Conservation (phyloP, 2,329 filamentous ascomycete genomes). For the Didymosphaeria variabile region DNA sequence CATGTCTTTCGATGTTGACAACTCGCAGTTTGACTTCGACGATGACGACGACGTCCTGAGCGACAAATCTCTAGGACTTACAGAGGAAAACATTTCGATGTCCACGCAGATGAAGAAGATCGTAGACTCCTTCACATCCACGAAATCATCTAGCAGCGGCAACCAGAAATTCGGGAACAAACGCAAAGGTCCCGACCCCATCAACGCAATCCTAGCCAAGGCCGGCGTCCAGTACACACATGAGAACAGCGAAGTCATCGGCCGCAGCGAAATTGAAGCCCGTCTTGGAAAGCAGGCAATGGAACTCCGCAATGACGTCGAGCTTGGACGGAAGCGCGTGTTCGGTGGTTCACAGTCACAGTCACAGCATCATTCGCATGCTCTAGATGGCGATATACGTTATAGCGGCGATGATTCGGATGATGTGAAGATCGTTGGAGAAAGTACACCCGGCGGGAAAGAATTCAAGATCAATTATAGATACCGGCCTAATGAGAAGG, state of each 20-base stretch:
- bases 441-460: conserved; percentile 26
- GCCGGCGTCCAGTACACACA: conserved; percentile 96
- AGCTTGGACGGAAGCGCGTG: conserved; percentile 63
- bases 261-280: conserved; percentile 90
- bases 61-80: conserved; percentile 37
- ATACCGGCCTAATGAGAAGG: conserved; percentile 78
- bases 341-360: conserved; percentile 62
- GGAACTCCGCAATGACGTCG: conserved; percentile 63
- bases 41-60: conserved; percentile 38
- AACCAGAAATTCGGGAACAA: conserved; percentile 51
- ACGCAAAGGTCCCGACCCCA: conserved; percentile 70
- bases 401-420: conserved; percentile 25
- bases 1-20: conserved; percentile 70
- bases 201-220: conserved; percentile 86
- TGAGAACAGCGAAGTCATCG: conserved; percentile 94
- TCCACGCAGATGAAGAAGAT: conserved; percentile 68
- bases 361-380: conserved; percentile 21
- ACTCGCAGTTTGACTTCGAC: conserved; percentile 38
- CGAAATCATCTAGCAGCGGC: conserved; percentile 19
- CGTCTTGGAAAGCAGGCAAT: conserved; percentile 80
- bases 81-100: conserved; percentile 40
- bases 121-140: conserved; percentile 42
- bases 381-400: conserved; percentile 29
- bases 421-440: conserved; percentile 18
- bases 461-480: conserved; percentile 61